Base-by-base conservation (phyloP, 306 rosid species). In the Luffa acutangula region DNA sequence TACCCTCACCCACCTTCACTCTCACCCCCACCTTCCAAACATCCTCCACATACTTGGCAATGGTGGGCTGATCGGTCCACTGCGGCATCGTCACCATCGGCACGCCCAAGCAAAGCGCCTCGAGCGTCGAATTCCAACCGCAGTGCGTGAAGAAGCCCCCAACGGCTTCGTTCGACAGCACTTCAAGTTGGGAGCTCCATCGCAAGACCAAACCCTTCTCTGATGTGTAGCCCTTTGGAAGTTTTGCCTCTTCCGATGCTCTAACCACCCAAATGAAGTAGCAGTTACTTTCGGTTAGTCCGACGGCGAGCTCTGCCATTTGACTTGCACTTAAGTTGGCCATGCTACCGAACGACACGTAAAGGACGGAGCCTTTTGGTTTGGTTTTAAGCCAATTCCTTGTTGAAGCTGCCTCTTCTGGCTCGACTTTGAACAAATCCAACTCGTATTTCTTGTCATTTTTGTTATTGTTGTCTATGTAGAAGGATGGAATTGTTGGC, bases 261-360 rank as follows among this genome's bases (percentile, higher is more conserved):
- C 82, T 85, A 13, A 87, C 82, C 33, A 87, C 96, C 96, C 93
- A 89, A 21, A 91, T 49, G 89, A 89, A 89, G 79, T 73, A 49
- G 79, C 48, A 51, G 31, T 86, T 83, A 64, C 80, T 81, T 72
- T 45, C 79, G 42, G 79, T 81, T 72, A 91, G 21, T 1, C 85
- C 90, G 2, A 76, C 8, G 33, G 89, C 85, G 17, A 91, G 83
- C 62, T 91, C 91, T 75, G 41, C 75, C 90, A 89, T 86, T 71
- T 91, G 91, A 46, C 74, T 70, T 58, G 8, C 78, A 73, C 83
- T 84, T 0, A 91, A 60, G 15, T 11, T 54, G 1, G 82, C 89
- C 83, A 86, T 81, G 86, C 91, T 91, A 0, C 96, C 93, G 65
- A 87, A 91, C 13, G 96, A 85, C 49, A 86, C 82, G 59, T 87